Base-by-base conservation (phyloP, 1,284 basidiomycete genomes). In the Anthracocystis panici-leucophaei region DNA sequence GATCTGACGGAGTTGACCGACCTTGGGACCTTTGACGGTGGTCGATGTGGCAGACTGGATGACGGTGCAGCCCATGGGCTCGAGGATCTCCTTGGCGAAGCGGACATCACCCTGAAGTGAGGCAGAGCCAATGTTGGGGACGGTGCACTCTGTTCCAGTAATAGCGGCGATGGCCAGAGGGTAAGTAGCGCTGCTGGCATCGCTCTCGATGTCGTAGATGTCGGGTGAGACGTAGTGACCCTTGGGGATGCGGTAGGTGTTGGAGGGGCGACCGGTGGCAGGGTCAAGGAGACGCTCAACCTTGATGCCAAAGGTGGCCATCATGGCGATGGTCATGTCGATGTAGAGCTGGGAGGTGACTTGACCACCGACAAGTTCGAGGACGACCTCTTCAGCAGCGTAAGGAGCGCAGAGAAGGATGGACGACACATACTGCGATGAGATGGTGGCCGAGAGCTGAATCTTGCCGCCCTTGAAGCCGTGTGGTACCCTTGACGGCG, bases 281-380 rank as follows among this genome's bases (percentile, higher is more conserved):
- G 89, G 79, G 75, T 93, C 93, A n/a, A 82, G 84, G 65, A 92
- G 88, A 53, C 95, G 90, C 50, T 88, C 87, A 55, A 96, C 95
- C 9, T 89, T 83, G 77, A 98, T 88, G 21, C 95, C 96, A 84
- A 99, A 99, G n/a, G 92, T 90, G 65, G 89, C 88, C 97, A 99
- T 99, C 92, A 99, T 97, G 9, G 94, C 91, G 77, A 97, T 92
- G 5, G 97, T 99, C 95, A 99, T 97, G 87, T 99, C 95, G 86
- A 99, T 99, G 88, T 99, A 99, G 3, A 95, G 95, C 87, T 98
- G 96, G 20, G 94, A 97, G 86, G 99, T 97, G 84, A 99, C 97
- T 81, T 92, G 90, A 4, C 93, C 94, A 25, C 95, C 95, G 0
- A 91, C 92, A 66, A 99, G 90, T 87, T 97, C 93, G 65, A 99